Evolutionary conservation across 345 rosid species (phyloP).

Genomic region (Angophora floribunda): DNA sequence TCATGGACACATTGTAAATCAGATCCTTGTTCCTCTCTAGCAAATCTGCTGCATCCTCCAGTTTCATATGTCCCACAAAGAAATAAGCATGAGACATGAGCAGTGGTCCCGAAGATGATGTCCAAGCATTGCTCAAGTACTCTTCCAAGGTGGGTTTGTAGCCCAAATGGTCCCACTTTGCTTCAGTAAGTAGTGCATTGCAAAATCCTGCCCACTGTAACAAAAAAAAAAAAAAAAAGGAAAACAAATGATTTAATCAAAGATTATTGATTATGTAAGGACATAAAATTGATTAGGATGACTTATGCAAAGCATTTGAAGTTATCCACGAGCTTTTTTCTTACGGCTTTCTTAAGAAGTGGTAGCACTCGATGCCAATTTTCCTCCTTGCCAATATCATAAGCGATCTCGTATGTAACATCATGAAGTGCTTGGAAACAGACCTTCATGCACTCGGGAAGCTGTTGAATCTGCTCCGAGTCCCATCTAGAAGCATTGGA

Average conservation of each 20-base stretch:
- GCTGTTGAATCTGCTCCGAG: background rate
- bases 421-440: conserved; percentile 25
- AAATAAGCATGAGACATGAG: conserved; percentile 19
- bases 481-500: conserved; percentile 24
- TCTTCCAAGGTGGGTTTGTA: conserved; percentile 25
- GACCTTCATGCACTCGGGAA: conserved; percentile 38
- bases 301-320: background rate
- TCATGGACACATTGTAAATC: conserved; percentile 13
- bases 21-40: conserved; percentile 10
- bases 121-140: conserved; percentile 31
- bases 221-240: fast-evolving
- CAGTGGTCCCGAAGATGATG: conserved; percentile 29
- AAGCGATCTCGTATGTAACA: conserved; percentile 17
- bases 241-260: background rate
- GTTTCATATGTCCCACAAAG: background rate
- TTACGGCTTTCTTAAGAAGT: conserved; percentile 29
- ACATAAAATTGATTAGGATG: background rate
- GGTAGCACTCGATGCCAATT: conserved; percentile 9
- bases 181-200: conserved; percentile 31
- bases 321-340: background rate
- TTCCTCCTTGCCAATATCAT: conserved; percentile 18
- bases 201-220: conserved; percentile 48
- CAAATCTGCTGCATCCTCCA: background rate
- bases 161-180: conserved; percentile 29
- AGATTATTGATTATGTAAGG: background rate